Base-by-base conservation (phyloP, 768 basidiomycete species). In the Collybia sordida region DNA sequence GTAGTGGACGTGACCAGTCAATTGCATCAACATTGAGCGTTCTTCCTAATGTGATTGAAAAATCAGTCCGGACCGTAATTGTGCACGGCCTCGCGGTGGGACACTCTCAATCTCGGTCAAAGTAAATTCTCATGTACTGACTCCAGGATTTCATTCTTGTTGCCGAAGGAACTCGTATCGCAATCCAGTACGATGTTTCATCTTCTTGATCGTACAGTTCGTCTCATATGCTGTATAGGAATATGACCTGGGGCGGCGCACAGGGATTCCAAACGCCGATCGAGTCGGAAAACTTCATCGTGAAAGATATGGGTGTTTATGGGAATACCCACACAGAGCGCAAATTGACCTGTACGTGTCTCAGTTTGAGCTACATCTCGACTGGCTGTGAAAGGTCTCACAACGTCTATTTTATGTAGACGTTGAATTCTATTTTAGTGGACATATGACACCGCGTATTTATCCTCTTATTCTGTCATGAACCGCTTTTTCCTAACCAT, bases 241-340 rank as follows among this genome's bases (percentile, higher is more conserved):
- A 75, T 53, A 70, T 71, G 67, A 64, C 71, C 59, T 84, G 82
- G 85, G 72, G 73, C 51, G 82, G 82, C 1, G 53, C 67, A 31
- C 85, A 88, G 64, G 86, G 85, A 0, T 86, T 87, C 74, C 84
- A 85, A 54, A 80, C 73, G 0, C 82, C 83, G 5, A 83, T 85
- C 37, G 62, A 69, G 38, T 57, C 73, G 12, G 85, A 87, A 56
- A 81, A 71, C 37, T 86, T 88, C 67, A 69, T 77, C 24, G 73
- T 88, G 41, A 78, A 86, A 47, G 77, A 80, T 47, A 71, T 86
- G 54, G 86, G 86, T 12, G 80, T 83, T 0, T 77, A 73, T 42
- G 86, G 86, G 1, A 81, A 67, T 27, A 70, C 72, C 62, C 85
- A 86, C 49, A 72, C 73, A 1, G 87, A 88, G 61, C 79, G 85